Base-by-base conservation (phyloP, 495 filamentous ascomycete genomes). In the Neurospora sp. region DNA sequence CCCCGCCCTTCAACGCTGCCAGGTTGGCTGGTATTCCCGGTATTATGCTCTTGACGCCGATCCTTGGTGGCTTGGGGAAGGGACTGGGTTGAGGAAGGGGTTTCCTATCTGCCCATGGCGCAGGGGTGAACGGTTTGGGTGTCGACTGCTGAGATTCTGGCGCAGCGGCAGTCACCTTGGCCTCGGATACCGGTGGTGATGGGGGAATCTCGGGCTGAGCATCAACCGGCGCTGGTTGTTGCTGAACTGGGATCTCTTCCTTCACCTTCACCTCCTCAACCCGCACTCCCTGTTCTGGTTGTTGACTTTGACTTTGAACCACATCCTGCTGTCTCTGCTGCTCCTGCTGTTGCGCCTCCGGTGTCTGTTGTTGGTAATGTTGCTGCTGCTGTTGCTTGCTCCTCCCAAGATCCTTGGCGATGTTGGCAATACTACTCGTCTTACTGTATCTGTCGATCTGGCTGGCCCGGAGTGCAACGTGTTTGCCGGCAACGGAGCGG, bases 391-490 rank as follows among this genome's bases (percentile, higher is more conserved):
- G 70, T 16, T 71, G 40, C 14, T 72, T 60, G 71, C 40, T 27
- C 16, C 39, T 72, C 27, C 69, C 37, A 46, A 70, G 37, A 54
- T 70, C 41, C 72, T 40, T 91, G 74, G 92, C 82, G 10, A 89
- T 87, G 76, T 90, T 90, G 20, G 90, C 88, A 44, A 97, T 84
- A 41, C 90, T 93, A 3, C 94, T 96, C 10, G 92, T 93, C 74
- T 87, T 87, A 71, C 86, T 90, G 80, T 92, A 98, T 73, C 91
- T 82, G 81, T 97, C 91, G 37, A 96, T 82, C 80, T 98, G 94
- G 72, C 89, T 86, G 49, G 88, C 85, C 20, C 94, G 91, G 75
- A 98, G 87, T 18, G 89, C 89, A 69, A 93, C 82, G 83, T 98
- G 96, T 83, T 93, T 93, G 76, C 87, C 84, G 18, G 92, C 93